A percentile compares a stretch with the other conserved stretches of the same genome.
These are phyloP conservation scores for Rhodotorula sp. DNA, from an alignment of 1,284 basidiomycete species.

Conservation along the genomic window DNA sequence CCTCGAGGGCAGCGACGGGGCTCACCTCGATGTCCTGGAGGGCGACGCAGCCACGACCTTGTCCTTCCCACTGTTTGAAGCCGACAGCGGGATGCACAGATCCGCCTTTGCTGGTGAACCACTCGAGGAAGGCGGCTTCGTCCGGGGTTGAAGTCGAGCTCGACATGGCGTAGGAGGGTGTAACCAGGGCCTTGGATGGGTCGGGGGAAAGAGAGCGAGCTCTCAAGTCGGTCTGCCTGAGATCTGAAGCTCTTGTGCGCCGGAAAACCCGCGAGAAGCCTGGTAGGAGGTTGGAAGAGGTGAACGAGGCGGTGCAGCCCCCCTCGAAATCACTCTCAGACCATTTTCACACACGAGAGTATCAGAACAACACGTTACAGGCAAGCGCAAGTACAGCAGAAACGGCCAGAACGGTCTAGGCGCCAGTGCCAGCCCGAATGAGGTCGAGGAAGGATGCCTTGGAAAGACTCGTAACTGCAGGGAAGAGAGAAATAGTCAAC, in stretches of 20 bases:
- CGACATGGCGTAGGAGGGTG: conserved; percentile 3
- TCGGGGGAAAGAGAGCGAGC: no score
- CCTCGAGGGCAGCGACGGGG: conserved; percentile 6
- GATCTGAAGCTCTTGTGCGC: no score
- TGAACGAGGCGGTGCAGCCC: not conserved
- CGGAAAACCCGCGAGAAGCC: no score
- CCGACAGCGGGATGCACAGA: conserved; percentile 51
- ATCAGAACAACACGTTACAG: no score
- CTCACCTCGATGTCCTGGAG: conserved; percentile 67
- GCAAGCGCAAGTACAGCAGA: no score
- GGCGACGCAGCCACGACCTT: conserved; percentile 71
- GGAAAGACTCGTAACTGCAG: conserved; percentile 47
- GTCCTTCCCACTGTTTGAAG: conserved; percentile 57
- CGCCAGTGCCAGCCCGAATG: conserved; percentile 39
- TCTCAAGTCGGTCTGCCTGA: no score
- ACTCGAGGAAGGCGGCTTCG: conserved; percentile 47
- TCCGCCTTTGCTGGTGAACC: conserved; percentile 50
- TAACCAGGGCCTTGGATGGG: not conserved
- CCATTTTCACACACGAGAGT: not conserved
- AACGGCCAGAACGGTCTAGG: not conserved
- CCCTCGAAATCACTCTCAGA: not conserved
- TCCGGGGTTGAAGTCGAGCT: conserved; percentile 1
- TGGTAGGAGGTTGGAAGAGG: not conserved
- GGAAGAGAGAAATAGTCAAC: not conserved
- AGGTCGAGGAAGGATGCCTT: conserved; percentile 48